A percentile compares a stretch with the other conserved stretches of the same genome.
Conservation (phyloP, 1,284 basidiomycete genomes). For the Ceratobasidium theobromae region DNA sequence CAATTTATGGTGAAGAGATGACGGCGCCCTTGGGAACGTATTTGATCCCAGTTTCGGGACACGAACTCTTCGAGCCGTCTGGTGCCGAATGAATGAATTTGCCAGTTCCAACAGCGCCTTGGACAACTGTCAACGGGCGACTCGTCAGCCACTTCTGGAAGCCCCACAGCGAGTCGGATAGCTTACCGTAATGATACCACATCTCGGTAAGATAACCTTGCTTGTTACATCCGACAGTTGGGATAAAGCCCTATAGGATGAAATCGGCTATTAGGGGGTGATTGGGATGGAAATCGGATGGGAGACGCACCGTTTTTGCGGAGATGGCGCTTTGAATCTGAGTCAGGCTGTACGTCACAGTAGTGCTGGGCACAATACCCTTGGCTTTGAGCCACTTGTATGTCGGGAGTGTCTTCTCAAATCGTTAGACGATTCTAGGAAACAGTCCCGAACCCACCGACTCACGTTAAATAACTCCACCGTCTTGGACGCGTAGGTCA, state of each 20-base stretch:
- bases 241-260: slow-evolving; percentile 5
- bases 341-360: slow-evolving; percentile 41
- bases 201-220: slow-evolving; percentile 24
- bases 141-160: not conserved
- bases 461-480: slow-evolving; percentile 35
- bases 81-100: slow-evolving; percentile 28
- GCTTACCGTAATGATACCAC: slow-evolving; percentile 30
- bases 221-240: slow-evolving; percentile 25
- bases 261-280: not conserved
- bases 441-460: not conserved
- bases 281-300: not conserved
- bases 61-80: slow-evolving; percentile 25
- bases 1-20: not conserved
- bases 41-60: slow-evolving; percentile 28
- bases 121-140: slow-evolving; percentile 7
- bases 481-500: slow-evolving; percentile 39
- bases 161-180: not conserved
- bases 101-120: slow-evolving; percentile 25
- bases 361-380: slow-evolving; percentile 42
- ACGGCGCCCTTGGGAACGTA: slow-evolving; percentile 31
- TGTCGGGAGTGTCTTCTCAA: slow-evolving; percentile 39
- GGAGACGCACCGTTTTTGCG: not conserved
- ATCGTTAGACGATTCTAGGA: not conserved
- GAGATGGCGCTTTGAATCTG: slow-evolving; percentile 38
- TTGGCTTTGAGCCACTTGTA: slow-evolving; percentile 43